Conservation (phyloP, 2,329 filamentous ascomycete genomes). For the Rasamsonia emersonii region DNA sequence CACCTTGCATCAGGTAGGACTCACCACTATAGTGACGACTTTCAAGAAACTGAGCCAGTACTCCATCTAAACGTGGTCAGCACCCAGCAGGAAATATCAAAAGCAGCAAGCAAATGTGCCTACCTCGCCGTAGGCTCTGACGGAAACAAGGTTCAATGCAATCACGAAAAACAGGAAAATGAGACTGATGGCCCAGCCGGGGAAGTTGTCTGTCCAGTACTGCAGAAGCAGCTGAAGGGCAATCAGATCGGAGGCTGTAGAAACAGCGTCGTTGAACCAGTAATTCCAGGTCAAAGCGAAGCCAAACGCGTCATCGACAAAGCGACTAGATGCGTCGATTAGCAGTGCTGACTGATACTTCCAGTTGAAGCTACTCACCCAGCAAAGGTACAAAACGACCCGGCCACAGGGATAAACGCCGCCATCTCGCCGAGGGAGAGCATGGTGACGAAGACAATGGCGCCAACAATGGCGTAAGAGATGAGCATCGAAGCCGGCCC, state of each 20-base stretch:
- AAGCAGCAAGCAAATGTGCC: slow-evolving; percentile 4
- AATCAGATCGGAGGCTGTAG: slow-evolving; percentile 53
- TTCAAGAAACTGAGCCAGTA: slow-evolving; percentile 36
- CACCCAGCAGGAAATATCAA: slow-evolving; percentile 4
- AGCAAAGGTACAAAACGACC: slow-evolving; percentile 49
- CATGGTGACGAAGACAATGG: slow-evolving; percentile 72
- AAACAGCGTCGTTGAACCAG: slow-evolving; percentile 59
- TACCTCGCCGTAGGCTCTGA: slow-evolving; percentile 48
- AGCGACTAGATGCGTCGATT: slow-evolving; percentile 22
- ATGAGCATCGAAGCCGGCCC: slow-evolving; percentile 36
- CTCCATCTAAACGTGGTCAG: slow-evolving; percentile 21
- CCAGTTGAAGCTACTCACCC: slow-evolving; percentile 26
- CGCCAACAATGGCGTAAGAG: slow-evolving; percentile 36
- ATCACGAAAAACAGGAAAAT: slow-evolving; percentile 54
- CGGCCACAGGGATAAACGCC: slow-evolving; percentile 47
- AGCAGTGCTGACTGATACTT: slow-evolving; percentile 2
- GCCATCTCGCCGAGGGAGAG: slow-evolving; percentile 59
- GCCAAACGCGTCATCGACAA: slow-evolving; percentile 36
- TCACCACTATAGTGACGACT: slow-evolving; percentile 33
- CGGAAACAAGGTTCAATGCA: slow-evolving; percentile 44
- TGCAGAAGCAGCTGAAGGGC: slow-evolving; percentile 50
- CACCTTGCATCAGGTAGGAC: slow-evolving; percentile 10
- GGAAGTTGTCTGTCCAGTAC: slow-evolving; percentile 56
- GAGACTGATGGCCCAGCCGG: slow-evolving; percentile 54
- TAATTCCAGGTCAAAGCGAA: slow-evolving; percentile 40